Evolutionary conservation across 2,329 filamentous ascomycete genomes (phyloP).

Genomic region (Zasmidium cellare): DNA sequence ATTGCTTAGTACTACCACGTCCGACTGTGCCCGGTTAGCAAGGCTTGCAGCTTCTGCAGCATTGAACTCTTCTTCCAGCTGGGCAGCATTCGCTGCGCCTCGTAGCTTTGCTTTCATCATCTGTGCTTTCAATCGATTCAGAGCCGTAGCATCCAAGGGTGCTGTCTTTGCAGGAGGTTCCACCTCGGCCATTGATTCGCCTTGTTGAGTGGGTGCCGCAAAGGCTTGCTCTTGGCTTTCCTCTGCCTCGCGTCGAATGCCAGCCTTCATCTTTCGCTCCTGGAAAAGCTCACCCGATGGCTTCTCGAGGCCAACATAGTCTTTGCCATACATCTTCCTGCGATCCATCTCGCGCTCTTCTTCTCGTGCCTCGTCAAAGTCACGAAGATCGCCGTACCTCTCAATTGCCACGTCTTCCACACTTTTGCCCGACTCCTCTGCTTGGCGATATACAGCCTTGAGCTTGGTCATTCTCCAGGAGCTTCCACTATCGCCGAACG

Average conservation of each 20-base stretch:
- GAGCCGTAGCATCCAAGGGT: conserved; percentile 69
- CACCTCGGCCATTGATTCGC: conserved; percentile 59
- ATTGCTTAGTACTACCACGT: conserved; percentile 76
- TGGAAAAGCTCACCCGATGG: conserved; percentile 84
- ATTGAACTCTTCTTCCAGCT: conserved; percentile 83
- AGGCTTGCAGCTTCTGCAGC: conserved; percentile 65
- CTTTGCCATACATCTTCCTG: conserved; percentile 76
- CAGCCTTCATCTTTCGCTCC: conserved; percentile 67
- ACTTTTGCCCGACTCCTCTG: conserved; percentile 68
- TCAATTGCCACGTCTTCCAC: conserved; percentile 83
- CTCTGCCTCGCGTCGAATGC: conserved; percentile 44
- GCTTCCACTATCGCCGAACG: conserved; percentile 84
- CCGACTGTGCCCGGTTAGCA: conserved; percentile 56
- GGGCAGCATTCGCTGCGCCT: conserved; percentile 70
- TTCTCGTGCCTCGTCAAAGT: conserved; percentile 90
- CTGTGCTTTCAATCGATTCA: conserved; percentile 89
- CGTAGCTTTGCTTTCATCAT: conserved; percentile 95
- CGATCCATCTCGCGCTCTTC: conserved; percentile 90
- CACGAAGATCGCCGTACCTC: conserved; percentile 74
- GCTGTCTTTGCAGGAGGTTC: conserved; percentile 50
- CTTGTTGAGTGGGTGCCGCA: conserved; percentile 46
- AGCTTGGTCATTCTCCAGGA: conserved; percentile 97
- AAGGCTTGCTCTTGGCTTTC: conserved; percentile 28
- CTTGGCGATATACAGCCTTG: conserved; percentile 77
- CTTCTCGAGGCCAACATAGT: conserved; percentile 81